Base-by-base conservation (phyloP, 2,329 filamentous ascomycete genomes). In the Ophiostoma ulmi region DNA sequence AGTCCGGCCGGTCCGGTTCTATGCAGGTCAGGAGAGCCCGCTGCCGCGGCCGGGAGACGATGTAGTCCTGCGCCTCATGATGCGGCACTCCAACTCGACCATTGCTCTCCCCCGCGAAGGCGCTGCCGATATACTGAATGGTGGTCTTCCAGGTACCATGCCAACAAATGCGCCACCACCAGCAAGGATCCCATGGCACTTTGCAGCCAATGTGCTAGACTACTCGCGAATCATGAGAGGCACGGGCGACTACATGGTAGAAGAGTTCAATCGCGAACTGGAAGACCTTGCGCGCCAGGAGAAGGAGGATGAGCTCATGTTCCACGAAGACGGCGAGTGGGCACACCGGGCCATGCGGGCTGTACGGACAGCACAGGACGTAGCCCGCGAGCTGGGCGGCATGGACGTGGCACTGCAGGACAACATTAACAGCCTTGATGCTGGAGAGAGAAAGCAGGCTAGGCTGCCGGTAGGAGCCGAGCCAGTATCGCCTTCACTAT, bases 151-250 rank as follows among this genome's bases (percentile, higher is more conserved):
- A 38, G 58, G 5, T 5, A 48, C 8, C 38, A 39, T 13, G 38
- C 38, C 22, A 41, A 48, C 39, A 38, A 61, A 14, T 14, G 58
- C 31, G 26, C 58, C 55, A 67, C 48, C 61, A 52, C 35, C 35
- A 7, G 69, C 26, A 5, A 38, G 52, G 76, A 88, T 98, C 48
- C 95, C 95, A 0, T 99, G 95, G 95, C 93, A 96, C 78, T 93
- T 95, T 80, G 93, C 92, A 6, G 93, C 93, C 11, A 96, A 97
- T 76, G 93, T 97, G 48, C 86, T 74, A 77, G 95, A 99, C 78
- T 99, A 97, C 79, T 93, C 94, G 20, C 88, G 94, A 55, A 90
- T 98, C 70, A 97, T 99, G 92, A 97, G 94, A 78, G 95, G 94
- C 7, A 94, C 92, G 5, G 88, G 91, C 75, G 89, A 91, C 44